Conservation (phyloP, 805 yeast genomes). For the Yamadazyma takamatsuzukensis region DNA sequence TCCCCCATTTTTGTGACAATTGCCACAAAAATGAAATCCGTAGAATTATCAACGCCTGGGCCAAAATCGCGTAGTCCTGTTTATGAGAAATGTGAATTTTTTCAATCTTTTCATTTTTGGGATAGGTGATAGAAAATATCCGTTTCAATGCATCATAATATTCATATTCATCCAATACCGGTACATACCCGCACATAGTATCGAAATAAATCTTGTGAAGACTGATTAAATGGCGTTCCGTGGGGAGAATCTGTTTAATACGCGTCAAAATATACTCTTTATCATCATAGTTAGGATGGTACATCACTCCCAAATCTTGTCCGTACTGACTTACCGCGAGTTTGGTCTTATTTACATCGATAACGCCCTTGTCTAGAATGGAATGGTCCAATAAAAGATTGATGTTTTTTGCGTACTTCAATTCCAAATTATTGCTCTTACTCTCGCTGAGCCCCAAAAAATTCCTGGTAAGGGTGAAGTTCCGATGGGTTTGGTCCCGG, state of each 20-base stretch:
- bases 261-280: not conserved
- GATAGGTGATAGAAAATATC: conserved; percentile 4
- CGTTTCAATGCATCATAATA: conserved; percentile 5
- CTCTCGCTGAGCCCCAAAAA: conserved; percentile 5
- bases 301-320: conserved; percentile 4
- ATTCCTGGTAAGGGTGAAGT: conserved; percentile 4
- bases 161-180: conserved; percentile 15
- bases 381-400: not conserved
- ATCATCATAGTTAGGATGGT: conserved; percentile 3
- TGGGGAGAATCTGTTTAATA: conserved; percentile 7
- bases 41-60: conserved; percentile 11
- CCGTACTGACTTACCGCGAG: conserved; percentile 4
- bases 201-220: conserved; percentile 12
- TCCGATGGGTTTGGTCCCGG: conserved; percentile 4
- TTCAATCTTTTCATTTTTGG: conserved; percentile 5
- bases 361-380: not conserved
- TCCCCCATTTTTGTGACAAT: not conserved
- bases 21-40: conserved; percentile 11
- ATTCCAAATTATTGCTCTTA: not conserved
- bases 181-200: conserved; percentile 11
- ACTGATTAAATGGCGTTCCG: conserved; percentile 6
- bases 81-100: conserved; percentile 7
- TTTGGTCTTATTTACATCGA: conserved; percentile 3
- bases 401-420: too few species aligned
- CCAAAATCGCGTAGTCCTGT: conserved; percentile 16